Evolutionary conservation across 305 asterid species (phyloP), one percentile per base, ranked within the genome.

Genomic region (Rubia peregrina): DNA sequence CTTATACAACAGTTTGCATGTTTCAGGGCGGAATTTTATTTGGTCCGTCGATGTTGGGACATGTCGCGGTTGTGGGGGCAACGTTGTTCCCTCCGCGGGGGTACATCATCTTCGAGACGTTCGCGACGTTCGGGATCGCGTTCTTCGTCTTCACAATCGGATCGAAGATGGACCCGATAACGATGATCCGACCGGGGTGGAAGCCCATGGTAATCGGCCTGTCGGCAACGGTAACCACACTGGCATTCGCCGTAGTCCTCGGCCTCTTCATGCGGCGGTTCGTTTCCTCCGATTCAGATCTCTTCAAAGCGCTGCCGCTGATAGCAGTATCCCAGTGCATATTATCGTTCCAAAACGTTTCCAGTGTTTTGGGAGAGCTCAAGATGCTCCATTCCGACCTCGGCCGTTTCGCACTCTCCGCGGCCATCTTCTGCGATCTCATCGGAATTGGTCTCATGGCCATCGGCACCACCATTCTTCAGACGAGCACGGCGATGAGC

Each of bases 41-140:
- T 38, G 98, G 98, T 5, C 95, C 95, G 69, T 89, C 98, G n/a
- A 3, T 86, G 4, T 66, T 92, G 22, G 90, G 95, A 10, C 87
- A 78, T 67, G 21, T 64, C 0, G 61, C 61, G 1, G 0, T 62
- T 51, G 10, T 85, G 65, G 83, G 86, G 19, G 16, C 53, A 0
- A 9, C 7, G 0, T 36, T 92, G 10, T 92, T 92, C 63, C 96
- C 96, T 0, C 43, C 69, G 0, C 73, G 89, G 73, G 78, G 96
- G 76, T 21, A 48, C n/a, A 21, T 76, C 51, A 74, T 79, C 6
- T 80, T 92, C 5, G 90, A 86, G 68, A 89, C 96, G 0, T 17
- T 70, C 0, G 87, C 94, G 0, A 62, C 77, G 0, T 86, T 90
- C 36, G 96, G 98, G 17, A 76, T 90, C 12, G 79, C 85, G 82